Percentiles rank a stretch among this genome's conserved stretches.
Evolutionary conservation across 306 rosid genomes (phyloP).

Genomic region (Citrullus amarus): DNA sequence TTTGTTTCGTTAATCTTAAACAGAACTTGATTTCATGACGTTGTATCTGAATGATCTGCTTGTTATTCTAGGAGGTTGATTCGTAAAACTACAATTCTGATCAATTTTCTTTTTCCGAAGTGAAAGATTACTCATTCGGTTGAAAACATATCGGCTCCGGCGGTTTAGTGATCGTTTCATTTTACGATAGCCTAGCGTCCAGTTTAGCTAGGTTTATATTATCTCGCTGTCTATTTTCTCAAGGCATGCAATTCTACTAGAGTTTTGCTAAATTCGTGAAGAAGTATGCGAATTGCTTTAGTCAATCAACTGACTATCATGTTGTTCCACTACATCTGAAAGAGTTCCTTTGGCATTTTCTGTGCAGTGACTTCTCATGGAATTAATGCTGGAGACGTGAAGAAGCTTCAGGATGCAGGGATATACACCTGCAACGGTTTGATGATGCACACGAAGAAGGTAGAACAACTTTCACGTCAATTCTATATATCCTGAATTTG

Average conservation of each 20-base stretch:
- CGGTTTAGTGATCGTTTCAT: neutral
- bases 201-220: neutral
- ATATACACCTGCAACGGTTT: conserved; percentile 93
- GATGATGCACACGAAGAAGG: conserved; percentile 99
- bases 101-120: neutral
- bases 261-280: neutral
- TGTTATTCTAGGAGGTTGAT: neutral
- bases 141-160: neutral
- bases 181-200: neutral
- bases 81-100: neutral
- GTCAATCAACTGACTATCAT: neutral
- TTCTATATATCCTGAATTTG: neutral
- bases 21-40: neutral
- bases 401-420: conserved; percentile 98
- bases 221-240: neutral
- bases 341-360: conserved; percentile 2
- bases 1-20: neutral
- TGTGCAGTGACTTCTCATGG: conserved; percentile 83
- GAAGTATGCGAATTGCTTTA: neutral
- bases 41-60: neutral
- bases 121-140: neutral
- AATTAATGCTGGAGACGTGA: conserved; percentile 94
- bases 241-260: neutral
- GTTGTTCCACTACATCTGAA: neutral
- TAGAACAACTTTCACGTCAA: conserved; percentile 10